Conservation (phyloP, 257 asterid species). For the Solanum megistacrolobum region DNA sequence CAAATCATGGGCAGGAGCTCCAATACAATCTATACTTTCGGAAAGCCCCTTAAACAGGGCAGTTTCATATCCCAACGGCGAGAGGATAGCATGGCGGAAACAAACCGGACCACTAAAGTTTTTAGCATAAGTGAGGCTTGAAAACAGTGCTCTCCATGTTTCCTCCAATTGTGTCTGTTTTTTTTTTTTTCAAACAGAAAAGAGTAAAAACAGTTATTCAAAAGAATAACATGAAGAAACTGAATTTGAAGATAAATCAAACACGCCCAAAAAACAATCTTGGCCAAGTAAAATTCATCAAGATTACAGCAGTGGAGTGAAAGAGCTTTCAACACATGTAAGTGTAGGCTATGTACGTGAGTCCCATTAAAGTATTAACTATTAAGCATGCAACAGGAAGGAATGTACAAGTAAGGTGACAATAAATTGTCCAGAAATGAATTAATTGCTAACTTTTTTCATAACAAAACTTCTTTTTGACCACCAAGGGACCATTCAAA, state of each 20-base stretch:
- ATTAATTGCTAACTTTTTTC: not conserved
- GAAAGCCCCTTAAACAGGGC: slow-evolving; percentile 70
- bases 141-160: slow-evolving; percentile 82
- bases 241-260: not conserved
- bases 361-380: not conserved
- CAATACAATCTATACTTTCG: slow-evolving; percentile 51
- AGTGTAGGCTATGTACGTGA: not conserved
- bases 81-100: slow-evolving; percentile 77
- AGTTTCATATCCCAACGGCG: slow-evolving; percentile 94
- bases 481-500: not conserved
- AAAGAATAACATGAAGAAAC: not conserved
- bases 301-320: not conserved
- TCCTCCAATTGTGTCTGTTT: slow-evolving; percentile 79
- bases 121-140: slow-evolving; percentile 79
- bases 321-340: not conserved
- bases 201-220: not conserved
- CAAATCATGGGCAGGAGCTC: slow-evolving; percentile 61
- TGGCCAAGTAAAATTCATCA: not conserved
- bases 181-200: not conserved
- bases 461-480: not conserved
- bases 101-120: slow-evolving; percentile 60
- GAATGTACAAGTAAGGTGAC: not conserved
- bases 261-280: not conserved
- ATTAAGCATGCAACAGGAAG: too few species aligned
- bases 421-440: not conserved